Percentiles rank a stretch among this genome's conserved stretches.
phyloP scores from a whole-genome alignment of 768 basidiomycete genomes.

The Daedaleopsis nitida region DNA sequence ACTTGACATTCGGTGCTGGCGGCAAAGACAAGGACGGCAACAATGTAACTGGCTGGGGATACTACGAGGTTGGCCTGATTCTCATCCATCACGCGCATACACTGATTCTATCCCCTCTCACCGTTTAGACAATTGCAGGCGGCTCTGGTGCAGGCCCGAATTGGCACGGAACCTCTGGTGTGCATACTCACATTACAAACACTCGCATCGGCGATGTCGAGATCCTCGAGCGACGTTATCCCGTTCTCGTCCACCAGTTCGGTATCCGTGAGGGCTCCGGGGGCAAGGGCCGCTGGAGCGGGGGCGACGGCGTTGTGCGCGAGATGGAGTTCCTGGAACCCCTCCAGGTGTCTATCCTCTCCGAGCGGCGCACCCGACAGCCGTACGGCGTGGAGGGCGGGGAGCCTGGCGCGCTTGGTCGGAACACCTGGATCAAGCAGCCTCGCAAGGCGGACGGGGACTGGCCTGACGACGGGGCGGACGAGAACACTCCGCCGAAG shows the following conservation, averaged over 20 bases:
- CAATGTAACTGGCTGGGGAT: constrained; percentile 83
- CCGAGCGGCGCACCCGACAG: constrained; percentile 83
- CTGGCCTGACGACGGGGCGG: constrained; percentile 37
- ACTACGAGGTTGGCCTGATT: constrained; percentile 49
- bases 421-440: constrained; percentile 87
- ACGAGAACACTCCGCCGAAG: constrained; percentile 23
- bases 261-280: constrained; percentile 70
- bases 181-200: constrained; percentile 93
- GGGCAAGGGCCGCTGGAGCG: constrained; percentile 70
- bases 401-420: constrained; percentile 65
- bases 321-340: constrained; percentile 82
- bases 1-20: constrained; percentile 86
- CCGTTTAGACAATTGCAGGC: constrained; percentile 81
- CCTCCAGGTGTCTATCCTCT: constrained; percentile 86
- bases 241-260: constrained; percentile 86
- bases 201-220: constrained; percentile 93
- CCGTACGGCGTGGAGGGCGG: constrained; percentile 90
- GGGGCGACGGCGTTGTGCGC: constrained; percentile 84
- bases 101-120: background rate
- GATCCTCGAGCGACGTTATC: constrained; percentile 91
- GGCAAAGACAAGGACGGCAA: constrained; percentile 84
- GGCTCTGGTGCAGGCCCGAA: constrained; percentile 87
- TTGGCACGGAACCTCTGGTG: constrained; percentile 93
- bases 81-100: background rate
- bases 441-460: constrained; percentile 71